Conservation (phyloP, 2,329 filamentous ascomycete genomes). For the Cadophora gregata region DNA sequence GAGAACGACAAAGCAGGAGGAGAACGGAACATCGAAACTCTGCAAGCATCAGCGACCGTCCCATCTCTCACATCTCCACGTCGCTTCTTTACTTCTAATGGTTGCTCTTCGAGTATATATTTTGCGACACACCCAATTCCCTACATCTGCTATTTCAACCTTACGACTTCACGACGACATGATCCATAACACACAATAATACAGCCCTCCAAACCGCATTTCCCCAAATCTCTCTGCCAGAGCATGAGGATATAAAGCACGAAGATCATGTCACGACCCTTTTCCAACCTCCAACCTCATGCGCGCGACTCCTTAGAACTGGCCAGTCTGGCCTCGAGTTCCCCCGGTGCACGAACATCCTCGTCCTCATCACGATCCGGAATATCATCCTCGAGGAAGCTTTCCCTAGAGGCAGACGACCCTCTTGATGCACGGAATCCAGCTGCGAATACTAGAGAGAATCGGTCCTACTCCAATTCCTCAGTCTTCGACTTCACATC, state of each 20-base stretch:
- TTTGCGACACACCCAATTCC: neutral
- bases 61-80: neutral
- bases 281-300: slow-evolving; percentile 41
- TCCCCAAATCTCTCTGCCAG: neutral
- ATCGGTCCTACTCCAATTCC: slow-evolving; percentile 84
- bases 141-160: neutral
- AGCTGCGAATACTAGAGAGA: slow-evolving; percentile 49
- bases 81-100: neutral
- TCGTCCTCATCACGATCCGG: slow-evolving; percentile 79
- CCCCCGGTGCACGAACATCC: slow-evolving; percentile 64
- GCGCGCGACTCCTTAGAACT: slow-evolving; percentile 92
- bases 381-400: slow-evolving; percentile 86
- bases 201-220: slow-evolving; percentile 1
- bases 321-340: slow-evolving; percentile 89
- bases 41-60: neutral
- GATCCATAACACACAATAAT: slow-evolving; percentile 16
- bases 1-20: neutral
- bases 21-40: slow-evolving; percentile 1
- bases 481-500: slow-evolving; percentile 96
- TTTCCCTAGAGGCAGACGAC: slow-evolving; percentile 88
- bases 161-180: slow-evolving; percentile 18
- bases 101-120: slow-evolving; percentile 16
- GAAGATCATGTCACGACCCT: slow-evolving; percentile 41
- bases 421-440: slow-evolving; percentile 70
- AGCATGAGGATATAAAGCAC: slow-evolving; percentile 28